Base-by-base conservation (phyloP, 805 yeast genomes). In the Cyberlindnera maritima region DNA sequence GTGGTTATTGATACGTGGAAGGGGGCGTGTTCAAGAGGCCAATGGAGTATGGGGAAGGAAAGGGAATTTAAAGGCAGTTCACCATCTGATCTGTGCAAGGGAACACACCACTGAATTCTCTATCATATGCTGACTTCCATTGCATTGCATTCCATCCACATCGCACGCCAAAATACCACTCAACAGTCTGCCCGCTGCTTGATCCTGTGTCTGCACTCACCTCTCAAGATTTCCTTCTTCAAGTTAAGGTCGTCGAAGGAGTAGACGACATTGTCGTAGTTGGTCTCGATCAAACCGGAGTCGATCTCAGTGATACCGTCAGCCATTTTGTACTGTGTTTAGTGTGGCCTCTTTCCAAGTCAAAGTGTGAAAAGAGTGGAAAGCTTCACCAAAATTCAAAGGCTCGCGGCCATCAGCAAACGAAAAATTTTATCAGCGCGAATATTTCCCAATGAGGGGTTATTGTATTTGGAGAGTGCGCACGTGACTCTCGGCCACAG, bases 261-360 rank as follows among this genome's bases (percentile, higher is more conserved):
- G 74, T 76, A 68, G 63, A 79, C 81, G 67, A 88, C 90, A 70
- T 90, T 89, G 80, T 91, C 97, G 83, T 91, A 89, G 85, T 92
- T 92, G 75, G 96, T 76, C 77, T 87, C 92, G 68, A 92, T 90
- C 68, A 80, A 80, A 69, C 81, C 81, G 67, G 89, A 73, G 72
- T 86, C 95, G 68, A 87, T 79, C 70, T 87, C 94, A 56, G 81
- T 76, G 65, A 82, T 81, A 65, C 86, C 87, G 75, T 83, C 88
- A 61, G 69, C 66, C 69, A 65, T 63, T 32, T 49, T 63, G 51
- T 33, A 17, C 3, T 6, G 7, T 13, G 12, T 35, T 21, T 4
- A 18, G 38, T 17, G 14, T 9, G 13, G n/a, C n/a, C n/a, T n/a
- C n/a, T 17, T 26, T 38, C 7, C 21, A 13, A 15, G 21, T n/a